A percentile compares a stretch with the other conserved stretches of the same genome.
Conservation (phyloP, 768 basidiomycete species). For the Kwoniella sp. region DNA sequence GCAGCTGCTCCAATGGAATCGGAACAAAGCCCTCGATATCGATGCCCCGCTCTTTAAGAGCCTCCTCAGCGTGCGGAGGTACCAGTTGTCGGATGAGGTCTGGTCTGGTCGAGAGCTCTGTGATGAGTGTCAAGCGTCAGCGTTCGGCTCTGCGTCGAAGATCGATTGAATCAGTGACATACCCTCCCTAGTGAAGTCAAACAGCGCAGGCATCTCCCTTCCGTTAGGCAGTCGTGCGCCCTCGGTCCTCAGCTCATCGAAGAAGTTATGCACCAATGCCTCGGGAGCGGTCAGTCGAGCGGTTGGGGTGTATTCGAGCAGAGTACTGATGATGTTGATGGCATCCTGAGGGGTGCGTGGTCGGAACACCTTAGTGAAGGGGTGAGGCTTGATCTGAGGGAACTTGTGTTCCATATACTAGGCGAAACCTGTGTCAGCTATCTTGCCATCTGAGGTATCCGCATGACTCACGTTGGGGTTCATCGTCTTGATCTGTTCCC, state of each 20-base stretch:
- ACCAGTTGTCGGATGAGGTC: constrained; percentile 89
- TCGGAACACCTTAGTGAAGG: constrained; percentile 98
- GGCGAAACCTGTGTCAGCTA: neutral
- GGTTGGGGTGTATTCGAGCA: constrained; percentile 96
- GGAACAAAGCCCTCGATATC: constrained; percentile 87
- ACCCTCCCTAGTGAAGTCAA: constrained; percentile 96
- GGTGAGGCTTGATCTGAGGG: constrained; percentile 99
- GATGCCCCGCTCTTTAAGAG: constrained; percentile 79
- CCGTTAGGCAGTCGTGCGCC: constrained; percentile 95
- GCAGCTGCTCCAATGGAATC: constrained; percentile 93
- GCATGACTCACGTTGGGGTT: constrained; percentile 70
- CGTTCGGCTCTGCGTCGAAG: neutral
- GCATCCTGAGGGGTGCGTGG: constrained; percentile 94
- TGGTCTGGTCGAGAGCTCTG: constrained; percentile 93
- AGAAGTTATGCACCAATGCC: constrained; percentile 64
- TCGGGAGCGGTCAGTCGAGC: constrained; percentile 83
- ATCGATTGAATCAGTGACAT: constrained; percentile 46
- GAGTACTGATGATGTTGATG: constrained; percentile 88
- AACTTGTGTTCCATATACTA: constrained; percentile 99
- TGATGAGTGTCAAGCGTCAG: neutral
- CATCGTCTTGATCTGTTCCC: constrained; percentile 99
- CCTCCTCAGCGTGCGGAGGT: constrained; percentile 81
- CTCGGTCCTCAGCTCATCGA: constrained; percentile 87
- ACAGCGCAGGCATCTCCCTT: constrained; percentile 87
- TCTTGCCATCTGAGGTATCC: neutral